Percentiles rank a stretch among this genome's conserved stretches.
Conservation (phyloP, 2,329 filamentous ascomycete species). For the Colletotrichum phormii region DNA sequence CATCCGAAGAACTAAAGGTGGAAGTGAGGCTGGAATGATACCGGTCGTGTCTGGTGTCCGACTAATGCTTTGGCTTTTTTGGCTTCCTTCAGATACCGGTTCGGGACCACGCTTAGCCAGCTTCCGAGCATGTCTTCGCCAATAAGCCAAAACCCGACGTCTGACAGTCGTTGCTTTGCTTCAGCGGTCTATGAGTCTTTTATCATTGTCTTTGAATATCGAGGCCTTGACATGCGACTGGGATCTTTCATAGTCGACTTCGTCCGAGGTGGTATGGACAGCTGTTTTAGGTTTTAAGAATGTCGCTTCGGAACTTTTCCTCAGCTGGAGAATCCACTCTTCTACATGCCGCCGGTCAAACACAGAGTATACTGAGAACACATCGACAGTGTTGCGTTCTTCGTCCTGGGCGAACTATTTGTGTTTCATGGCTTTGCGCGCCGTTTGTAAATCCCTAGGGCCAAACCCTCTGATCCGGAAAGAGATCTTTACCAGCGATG, state of each 20-base stretch:
- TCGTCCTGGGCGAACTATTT: not conserved
- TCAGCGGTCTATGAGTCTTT: not conserved
- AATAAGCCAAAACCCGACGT: slow-evolving; percentile 12
- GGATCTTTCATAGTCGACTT: no score
- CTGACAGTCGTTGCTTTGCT: not conserved
- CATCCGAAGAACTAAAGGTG: no score
- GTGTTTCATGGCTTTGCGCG: not conserved
- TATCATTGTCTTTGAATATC: no score
- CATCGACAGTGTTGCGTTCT: not conserved
- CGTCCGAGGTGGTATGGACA: no score
- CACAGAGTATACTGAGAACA: not conserved
- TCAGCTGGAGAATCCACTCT: not conserved
- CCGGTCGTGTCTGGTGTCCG: no score
- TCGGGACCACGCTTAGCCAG: not conserved
- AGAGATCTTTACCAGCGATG: not conserved
- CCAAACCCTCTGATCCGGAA: not conserved
- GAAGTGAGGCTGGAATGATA: no score
- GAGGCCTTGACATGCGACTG: no score
- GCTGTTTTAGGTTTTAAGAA: not conserved
- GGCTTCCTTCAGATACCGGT: no score
- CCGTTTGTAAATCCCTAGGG: not conserved
- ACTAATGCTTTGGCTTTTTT: no score
- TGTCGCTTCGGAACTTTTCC: not conserved
- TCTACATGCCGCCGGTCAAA: not conserved
- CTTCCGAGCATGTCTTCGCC: slow-evolving; percentile 15